These are phyloP conservation scores for Nepenthes alata DNA, from an alignment of 179 eudicot genomes.

Conservation along the genomic window DNA sequence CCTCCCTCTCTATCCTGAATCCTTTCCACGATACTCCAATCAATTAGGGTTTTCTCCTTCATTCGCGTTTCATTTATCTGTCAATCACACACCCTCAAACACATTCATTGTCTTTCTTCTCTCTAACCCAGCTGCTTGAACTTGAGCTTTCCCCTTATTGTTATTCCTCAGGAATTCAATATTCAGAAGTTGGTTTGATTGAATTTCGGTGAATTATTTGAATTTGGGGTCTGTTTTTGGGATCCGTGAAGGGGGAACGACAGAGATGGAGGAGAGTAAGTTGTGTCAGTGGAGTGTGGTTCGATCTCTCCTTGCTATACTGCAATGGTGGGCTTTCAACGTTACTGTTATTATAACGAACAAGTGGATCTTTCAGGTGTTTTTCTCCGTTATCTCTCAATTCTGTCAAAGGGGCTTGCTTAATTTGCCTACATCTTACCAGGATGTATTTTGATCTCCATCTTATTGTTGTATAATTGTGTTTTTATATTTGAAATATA, in stretches of 20 bases:
- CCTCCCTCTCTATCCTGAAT: too few relatives aligned
- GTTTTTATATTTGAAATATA: too few relatives aligned
- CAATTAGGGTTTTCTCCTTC: too few relatives aligned
- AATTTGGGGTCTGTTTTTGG: neutral
- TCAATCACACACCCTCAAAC: too few relatives aligned
- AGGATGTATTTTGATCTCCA: too few relatives aligned
- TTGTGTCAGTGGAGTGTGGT: conserved; percentile 64
- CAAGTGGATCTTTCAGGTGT: conserved; percentile 96
- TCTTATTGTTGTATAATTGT: too few relatives aligned
- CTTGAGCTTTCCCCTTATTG: too few relatives aligned
- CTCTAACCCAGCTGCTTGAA: too few relatives aligned
- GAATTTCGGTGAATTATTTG: neutral
- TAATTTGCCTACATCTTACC: neutral
- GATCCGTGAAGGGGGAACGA: neutral
- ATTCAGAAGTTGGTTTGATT: neutral
- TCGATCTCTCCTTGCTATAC: conserved; percentile 66
- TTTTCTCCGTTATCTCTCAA: neutral
- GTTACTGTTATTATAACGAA: conserved; percentile 94
- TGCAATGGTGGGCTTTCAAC: conserved; percentile 96
- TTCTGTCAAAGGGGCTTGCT: neutral
- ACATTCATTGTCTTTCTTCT: too few relatives aligned
- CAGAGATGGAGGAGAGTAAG: conserved; percentile 52
- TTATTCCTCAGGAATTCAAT: too few relatives aligned
- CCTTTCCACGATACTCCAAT: too few relatives aligned
- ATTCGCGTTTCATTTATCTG: too few relatives aligned